Conservation (phyloP, 2,329 filamentous ascomycete genomes). For the Cercospora citrullina region DNA sequence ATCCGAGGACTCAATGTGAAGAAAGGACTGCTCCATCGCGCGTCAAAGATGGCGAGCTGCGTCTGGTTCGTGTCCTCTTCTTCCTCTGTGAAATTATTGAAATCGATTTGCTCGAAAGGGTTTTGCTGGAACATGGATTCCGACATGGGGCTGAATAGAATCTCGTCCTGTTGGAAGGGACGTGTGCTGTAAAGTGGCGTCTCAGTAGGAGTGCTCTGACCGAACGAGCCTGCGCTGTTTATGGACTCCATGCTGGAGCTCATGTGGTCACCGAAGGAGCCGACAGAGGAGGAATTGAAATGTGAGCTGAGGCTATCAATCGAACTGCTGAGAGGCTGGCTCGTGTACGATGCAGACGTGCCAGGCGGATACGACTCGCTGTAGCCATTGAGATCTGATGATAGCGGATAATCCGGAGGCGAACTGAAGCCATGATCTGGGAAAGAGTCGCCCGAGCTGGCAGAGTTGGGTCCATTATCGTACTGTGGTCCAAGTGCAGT, state of each 20-base stretch:
- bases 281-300: constrained; percentile 31
- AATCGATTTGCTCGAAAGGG: constrained; percentile 26
- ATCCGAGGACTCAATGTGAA: constrained; percentile 70
- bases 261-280: constrained; percentile 42
- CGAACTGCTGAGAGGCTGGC: constrained; percentile 23
- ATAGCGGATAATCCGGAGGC: constrained; percentile 50
- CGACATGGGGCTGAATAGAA: constrained; percentile 38
- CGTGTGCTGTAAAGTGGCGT: constrained; percentile 15
- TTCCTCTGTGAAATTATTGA: constrained; percentile 21
- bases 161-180: constrained; percentile 27
- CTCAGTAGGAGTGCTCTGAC: constrained; percentile 7
- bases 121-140: constrained; percentile 21
- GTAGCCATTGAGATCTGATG: constrained; percentile 46
- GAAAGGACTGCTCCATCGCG: constrained; percentile 43
- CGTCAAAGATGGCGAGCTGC: constrained; percentile 32
- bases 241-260: constrained; percentile 51
- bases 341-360: constrained; percentile 26
- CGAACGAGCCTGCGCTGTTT: constrained; percentile 37
- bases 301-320: constrained; percentile 23
- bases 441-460: constrained; percentile 49
- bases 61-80: constrained; percentile 26
- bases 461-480: constrained; percentile 48
- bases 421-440: constrained; percentile 52
- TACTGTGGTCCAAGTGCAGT: constrained; percentile 44
- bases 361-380: constrained; percentile 42